These are phyloP conservation scores for Trichomonas vaginalis DNA, from an alignment of 208 protist genomes.

Conservation along the genomic window DNA sequence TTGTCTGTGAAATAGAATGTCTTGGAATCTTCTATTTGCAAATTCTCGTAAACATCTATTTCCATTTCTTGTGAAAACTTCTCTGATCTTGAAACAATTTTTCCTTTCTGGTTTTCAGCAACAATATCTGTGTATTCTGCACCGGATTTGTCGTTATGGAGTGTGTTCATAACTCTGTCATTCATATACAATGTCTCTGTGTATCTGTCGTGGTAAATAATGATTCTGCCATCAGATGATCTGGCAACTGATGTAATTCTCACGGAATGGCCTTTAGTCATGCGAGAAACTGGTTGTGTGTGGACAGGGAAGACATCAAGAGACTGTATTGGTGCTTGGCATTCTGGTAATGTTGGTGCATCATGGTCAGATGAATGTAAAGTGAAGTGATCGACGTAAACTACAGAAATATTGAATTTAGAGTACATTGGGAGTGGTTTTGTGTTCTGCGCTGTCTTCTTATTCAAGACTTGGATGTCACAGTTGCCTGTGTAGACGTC, in stretches of 20 bases:
- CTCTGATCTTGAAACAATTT: background rate
- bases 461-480: background rate
- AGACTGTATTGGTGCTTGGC: background rate
- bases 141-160: background rate
- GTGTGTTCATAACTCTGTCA: background rate
- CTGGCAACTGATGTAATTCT: background rate
- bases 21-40: background rate
- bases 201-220: background rate
- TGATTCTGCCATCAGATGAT: background rate
- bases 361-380: background rate
- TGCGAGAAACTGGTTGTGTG: background rate
- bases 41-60: background rate
- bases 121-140: background rate
- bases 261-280: background rate
- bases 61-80: background rate
- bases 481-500: background rate
- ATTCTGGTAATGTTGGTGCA: background rate
- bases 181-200: background rate
- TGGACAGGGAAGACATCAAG: background rate
- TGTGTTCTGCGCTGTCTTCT: background rate
- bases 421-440: background rate
- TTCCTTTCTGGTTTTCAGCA: background rate
- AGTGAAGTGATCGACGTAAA: background rate
- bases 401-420: background rate
- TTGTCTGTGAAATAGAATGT: background rate